Base-by-base conservation (phyloP, 352 stramenopile genomes). In the Globisporangium alternatum region DNA sequence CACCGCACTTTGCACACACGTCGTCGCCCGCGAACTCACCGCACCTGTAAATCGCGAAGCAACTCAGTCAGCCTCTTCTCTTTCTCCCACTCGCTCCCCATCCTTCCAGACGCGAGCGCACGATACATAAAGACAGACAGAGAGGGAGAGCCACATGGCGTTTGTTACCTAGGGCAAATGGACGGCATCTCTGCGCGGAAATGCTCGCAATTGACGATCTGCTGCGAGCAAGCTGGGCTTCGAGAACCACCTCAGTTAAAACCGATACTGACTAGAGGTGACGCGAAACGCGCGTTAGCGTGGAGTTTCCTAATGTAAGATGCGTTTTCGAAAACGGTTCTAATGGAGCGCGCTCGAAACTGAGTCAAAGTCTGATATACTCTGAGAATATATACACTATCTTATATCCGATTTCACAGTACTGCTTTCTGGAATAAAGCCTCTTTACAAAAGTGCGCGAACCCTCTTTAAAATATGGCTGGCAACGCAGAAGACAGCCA, bases 121-220 rank as follows among this genome's bases (percentile, higher is more conserved):
- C 37, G 61, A 65, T 47, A 44, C 37, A n/a, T 35, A 17, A 41
- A 33, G 21, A 28, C 8, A 51, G 31, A 64, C 30, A 35, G 47
- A 67, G 43, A 12, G 35, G 13, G 35, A 39, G 31, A 35, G 35
- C 35, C 35, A 39, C 35, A 39, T 39, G 35, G 35, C 35, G 35
- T 17, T n/a, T 19, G 37, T 19, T 5, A 91, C 82, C 79, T 88
- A 60, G 80, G 70, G 60, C 83, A 92, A 60, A 92, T 89, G 60
- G 71, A 75, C 57, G 83, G 79, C 83, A 91, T 91, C 17, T 48
- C n/a, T 28, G 51, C 33, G 4, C n/a, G 25, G 19, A 47, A 47
- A 47, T 47, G 41, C 41, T 47, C 39, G 41, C 41, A 51, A 51
- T 51, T 51, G 44, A 51, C 44, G 44, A 51, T 41, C 43, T 51